These are phyloP conservation scores for Xylaria polymorpha DNA, from an alignment of 2,329 filamentous ascomycete species.

Conservation along the genomic window DNA sequence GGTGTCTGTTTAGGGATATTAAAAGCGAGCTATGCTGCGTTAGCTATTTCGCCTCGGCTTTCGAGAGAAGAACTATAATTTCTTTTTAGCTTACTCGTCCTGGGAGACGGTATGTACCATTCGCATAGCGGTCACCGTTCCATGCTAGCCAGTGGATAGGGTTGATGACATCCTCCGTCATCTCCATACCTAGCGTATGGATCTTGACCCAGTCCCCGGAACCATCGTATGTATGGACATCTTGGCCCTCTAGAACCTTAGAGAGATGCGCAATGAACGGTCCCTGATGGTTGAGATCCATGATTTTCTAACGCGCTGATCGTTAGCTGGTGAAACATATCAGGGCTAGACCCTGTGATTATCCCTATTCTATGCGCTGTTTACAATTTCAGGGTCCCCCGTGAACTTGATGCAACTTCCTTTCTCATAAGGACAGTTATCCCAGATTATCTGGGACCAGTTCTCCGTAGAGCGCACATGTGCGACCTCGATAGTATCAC, in stretches of 20 bases:
- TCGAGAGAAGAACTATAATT: not conserved
- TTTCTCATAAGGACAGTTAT: conserved; percentile 13
- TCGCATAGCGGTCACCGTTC: conserved; percentile 3
- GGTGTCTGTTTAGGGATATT: conserved; percentile 39
- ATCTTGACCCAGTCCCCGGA: conserved; percentile 42
- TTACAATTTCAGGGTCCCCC: not conserved
- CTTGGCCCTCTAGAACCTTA: conserved; percentile 34
- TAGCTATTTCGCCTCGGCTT: not conserved
- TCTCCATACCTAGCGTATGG: conserved; percentile 32
- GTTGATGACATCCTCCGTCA: not conserved
- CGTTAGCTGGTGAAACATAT: not conserved
- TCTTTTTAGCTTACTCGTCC: not conserved
- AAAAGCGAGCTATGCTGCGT: conserved; percentile 35
- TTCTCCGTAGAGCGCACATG: not conserved
- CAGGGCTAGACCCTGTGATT: not conserved
- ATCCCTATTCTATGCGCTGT: not conserved
- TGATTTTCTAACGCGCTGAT: conserved; percentile 2
- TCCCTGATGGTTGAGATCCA: conserved; percentile 37
- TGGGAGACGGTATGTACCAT: conserved; percentile 4
- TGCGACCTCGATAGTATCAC: conserved; percentile 30
- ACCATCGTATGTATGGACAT: conserved; percentile 38
- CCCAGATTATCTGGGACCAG: conserved; percentile 7
- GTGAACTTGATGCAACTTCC: conserved; percentile 4
- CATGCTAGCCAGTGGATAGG: conserved; percentile 16
- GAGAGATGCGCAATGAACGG: conserved; percentile 39